These are phyloP conservation scores for Lecanicillium sp. DNA, from an alignment of 2,329 filamentous ascomycete genomes.

Conservation along the genomic window DNA sequence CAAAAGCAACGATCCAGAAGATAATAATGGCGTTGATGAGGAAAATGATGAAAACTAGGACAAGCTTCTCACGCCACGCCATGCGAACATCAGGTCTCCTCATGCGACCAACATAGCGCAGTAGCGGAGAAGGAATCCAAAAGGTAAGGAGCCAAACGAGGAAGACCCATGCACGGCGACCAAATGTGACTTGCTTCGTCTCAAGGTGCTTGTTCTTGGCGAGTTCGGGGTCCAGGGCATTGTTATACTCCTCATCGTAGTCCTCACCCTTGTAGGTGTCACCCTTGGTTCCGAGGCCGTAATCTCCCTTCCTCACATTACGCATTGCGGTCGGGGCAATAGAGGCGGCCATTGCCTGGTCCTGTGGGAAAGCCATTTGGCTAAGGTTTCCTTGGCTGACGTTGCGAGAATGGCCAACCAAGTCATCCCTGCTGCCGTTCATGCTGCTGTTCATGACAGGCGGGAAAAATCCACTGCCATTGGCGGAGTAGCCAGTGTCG, in stretches of 20 bases:
- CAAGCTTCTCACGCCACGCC: slow-evolving; percentile 94
- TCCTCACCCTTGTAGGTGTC: slow-evolving; percentile 70
- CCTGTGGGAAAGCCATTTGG: slow-evolving; percentile 38
- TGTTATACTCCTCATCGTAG: slow-evolving; percentile 63
- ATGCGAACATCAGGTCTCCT: slow-evolving; percentile 93
- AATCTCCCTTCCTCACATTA: slow-evolving; percentile 63
- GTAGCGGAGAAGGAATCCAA: slow-evolving; percentile 83
- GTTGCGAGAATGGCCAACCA: slow-evolving; percentile 51
- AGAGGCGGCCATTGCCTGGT: slow-evolving; percentile 44
- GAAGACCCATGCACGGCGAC: slow-evolving; percentile 70
- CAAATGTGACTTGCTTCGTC: slow-evolving; percentile 53
- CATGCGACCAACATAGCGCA: slow-evolving; percentile 85
- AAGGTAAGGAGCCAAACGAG: slow-evolving; percentile 84
- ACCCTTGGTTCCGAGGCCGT: slow-evolving; percentile 80
- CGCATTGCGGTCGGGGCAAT: slow-evolving; percentile 51
- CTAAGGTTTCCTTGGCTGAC: slow-evolving; percentile 48
- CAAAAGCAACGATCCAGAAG: slow-evolving; percentile 89
- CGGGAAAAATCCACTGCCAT: slow-evolving; percentile 63
- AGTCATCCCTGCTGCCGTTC: slow-evolving; percentile 64
- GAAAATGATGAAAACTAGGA: slow-evolving; percentile 72
- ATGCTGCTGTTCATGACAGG: slow-evolving; percentile 51
- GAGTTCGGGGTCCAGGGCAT: slow-evolving; percentile 67
- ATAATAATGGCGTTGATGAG: slow-evolving; percentile 74
- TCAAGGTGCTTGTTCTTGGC: slow-evolving; percentile 71
- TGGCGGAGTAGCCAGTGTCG: slow-evolving; percentile 65